Evolutionary conservation across 371 early-diverging fungal species (phyloP), one percentile per base, ranked within the genome.

Genomic region (Saksenaea oblongispora): DNA sequence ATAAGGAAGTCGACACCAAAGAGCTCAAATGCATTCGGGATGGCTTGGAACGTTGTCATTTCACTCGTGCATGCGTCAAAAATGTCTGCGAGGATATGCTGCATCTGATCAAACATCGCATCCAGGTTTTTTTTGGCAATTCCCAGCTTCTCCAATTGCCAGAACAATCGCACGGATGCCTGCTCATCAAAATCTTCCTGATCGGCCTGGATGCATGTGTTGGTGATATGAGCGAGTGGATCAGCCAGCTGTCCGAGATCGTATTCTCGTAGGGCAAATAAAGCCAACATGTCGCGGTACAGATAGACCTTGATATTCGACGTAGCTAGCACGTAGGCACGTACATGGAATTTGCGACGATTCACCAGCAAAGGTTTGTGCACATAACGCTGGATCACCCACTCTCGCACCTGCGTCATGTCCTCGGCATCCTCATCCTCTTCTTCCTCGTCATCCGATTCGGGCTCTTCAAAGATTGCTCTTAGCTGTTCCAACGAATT

Each of bases 1-100:
- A 90, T 75, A 61, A 90, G 47, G 62, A 90, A 90, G 63, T 90
- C 91, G 44, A 90, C 76, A 11, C 91, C 91, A 83, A 87, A 90
- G 18, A 87, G 71, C 59, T 90, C 91, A 67, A 90, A 85, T 13
- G 85, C 85, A 66, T 90, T 90, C 3, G 82, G 76, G 65, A 87
- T 76, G 11, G 89, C 75, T 69, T 90, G 90, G 72, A 90, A 90
- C 3, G 84, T 87, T 0, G 87, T 87, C 59, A 87, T 79, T 47
- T 90, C 87, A 62, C 78, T 81, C 0, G 83, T 62, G 42, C 85
- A 82, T 5, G 88, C 88, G 35, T 85, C 82, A 67, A 87, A 90
- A 0, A 87, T 73, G 58, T 88, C 87, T 0, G 67, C 65, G 31
- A 89, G 67, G 13, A 88, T 77, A 0, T 36, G 47, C 61, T 87